A percentile compares a stretch with the other conserved stretches of the same genome.
Conservation (phyloP, 73 alveolate genomes). For the Paramecium tetraurelia region DNA sequence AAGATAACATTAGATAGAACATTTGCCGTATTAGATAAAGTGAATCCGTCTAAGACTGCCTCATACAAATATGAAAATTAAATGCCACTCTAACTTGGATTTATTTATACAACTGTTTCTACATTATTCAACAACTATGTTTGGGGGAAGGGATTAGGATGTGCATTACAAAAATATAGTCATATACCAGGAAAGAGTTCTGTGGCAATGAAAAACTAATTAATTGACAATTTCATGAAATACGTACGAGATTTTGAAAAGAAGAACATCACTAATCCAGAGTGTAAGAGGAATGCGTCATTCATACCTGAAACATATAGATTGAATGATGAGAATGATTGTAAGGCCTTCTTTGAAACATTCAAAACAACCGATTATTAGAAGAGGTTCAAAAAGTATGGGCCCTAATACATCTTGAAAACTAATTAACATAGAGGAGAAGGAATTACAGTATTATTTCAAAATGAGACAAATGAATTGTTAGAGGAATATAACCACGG, state of each 20-base stretch:
- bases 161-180: slow-evolving; percentile 13
- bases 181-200: slow-evolving; percentile 63
- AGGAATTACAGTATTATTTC: slow-evolving; percentile 37
- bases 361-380: slow-evolving; percentile 39
- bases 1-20: neutral
- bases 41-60: neutral
- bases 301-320: slow-evolving; percentile 53
- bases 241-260: neutral
- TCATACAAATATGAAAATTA: neutral
- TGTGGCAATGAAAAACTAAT: slow-evolving; percentile 6
- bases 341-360: slow-evolving; percentile 32
- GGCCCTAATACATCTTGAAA: slow-evolving; percentile 36
- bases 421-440: slow-evolving; percentile 56
- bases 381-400: slow-evolving; percentile 26
- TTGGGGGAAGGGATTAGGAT: slow-evolving; percentile 28
- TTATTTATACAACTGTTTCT: slow-evolving; percentile 31
- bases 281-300: slow-evolving; percentile 44
- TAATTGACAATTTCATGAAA: slow-evolving; percentile 46
- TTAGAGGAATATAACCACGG: slow-evolving; percentile 42
- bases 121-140: slow-evolving; percentile 11
- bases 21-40: neutral
- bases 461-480: neutral
- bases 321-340: slow-evolving; percentile 45
- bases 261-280: slow-evolving; percentile 11
- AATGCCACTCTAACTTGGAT: slow-evolving; percentile 18